Evolutionary conservation across 257 asterid genomes (phyloP).

Genomic region (Solanum gandarillasii): DNA sequence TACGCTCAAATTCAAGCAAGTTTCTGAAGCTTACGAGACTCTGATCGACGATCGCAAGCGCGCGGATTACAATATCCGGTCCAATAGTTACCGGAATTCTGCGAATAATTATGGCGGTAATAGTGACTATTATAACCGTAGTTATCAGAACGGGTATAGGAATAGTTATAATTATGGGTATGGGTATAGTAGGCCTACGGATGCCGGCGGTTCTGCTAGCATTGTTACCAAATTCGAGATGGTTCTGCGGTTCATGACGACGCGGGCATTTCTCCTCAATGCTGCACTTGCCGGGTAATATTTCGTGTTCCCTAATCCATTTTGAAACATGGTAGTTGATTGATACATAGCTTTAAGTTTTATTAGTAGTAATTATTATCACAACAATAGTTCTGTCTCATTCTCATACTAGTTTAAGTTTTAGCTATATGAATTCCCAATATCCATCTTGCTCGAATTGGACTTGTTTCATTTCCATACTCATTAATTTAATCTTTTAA

Average conservation of each 20-base stretch:
- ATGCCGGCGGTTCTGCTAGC: constrained; percentile 10
- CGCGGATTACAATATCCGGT: constrained; percentile 51
- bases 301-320: neutral
- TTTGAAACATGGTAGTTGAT: neutral
- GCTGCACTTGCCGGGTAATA: constrained; percentile 63
- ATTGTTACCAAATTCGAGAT: constrained; percentile 36
- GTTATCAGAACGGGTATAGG: constrained; percentile 15
- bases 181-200: constrained; percentile 26
- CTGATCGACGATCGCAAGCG: constrained; percentile 65
- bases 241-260: constrained; percentile 47
- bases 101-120: neutral
- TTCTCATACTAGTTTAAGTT: neutral
- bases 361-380: neutral
- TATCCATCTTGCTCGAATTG: neutral
- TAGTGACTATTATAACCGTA: neutral
- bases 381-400: neutral
- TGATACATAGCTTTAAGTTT: neutral
- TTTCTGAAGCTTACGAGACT: constrained; percentile 79
- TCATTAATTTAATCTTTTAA: neutral
- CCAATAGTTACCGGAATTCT: neutral
- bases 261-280: constrained; percentile 52
- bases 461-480: neutral
- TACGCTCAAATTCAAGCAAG: constrained; percentile 57
- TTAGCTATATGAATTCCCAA: neutral
- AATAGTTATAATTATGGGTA: constrained; percentile 13